Evolutionary conservation across 192 early-diverging fungal genomes (phyloP).

Genomic region (Coemansia umbellata): DNA sequence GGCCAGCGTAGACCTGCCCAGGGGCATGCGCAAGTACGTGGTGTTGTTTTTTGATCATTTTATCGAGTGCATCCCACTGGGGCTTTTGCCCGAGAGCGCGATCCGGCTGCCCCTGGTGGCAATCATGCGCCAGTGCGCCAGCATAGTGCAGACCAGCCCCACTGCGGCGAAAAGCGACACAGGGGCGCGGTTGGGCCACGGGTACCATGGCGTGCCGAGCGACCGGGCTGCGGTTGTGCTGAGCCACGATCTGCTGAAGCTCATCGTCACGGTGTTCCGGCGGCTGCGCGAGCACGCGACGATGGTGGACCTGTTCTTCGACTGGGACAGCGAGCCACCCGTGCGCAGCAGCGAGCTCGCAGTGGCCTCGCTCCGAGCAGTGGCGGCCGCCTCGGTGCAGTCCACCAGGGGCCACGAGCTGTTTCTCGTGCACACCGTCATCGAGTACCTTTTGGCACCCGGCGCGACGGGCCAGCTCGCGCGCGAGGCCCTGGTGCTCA

Average conservation of each 20-base stretch:
- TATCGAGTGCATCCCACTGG: slow-evolving; percentile 27
- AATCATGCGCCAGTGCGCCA: slow-evolving; percentile 36
- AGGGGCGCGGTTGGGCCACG: slow-evolving; percentile 16
- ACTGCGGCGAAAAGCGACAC: slow-evolving; percentile 14
- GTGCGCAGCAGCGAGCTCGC: slow-evolving; percentile 11
- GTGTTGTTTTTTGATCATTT: slow-evolving; percentile 41
- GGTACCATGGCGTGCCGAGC: slow-evolving; percentile 24
- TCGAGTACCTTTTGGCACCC: slow-evolving; percentile 46
- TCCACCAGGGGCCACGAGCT: slow-evolving; percentile 37
- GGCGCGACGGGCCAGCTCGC: slow-evolving; percentile 36
- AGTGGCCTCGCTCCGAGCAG: slow-evolving; percentile 18
- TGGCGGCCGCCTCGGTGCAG: slow-evolving; percentile 7
- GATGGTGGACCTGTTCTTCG: slow-evolving; percentile 45
- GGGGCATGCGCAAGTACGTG: slow-evolving; percentile 37
- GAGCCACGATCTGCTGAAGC: slow-evolving; percentile 30
- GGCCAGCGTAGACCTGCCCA: slow-evolving; percentile 39
- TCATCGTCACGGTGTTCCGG: slow-evolving; percentile 31
- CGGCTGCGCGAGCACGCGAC: slow-evolving; percentile 36
- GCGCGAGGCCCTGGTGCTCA: slow-evolving; percentile 43
- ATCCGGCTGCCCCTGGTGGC: slow-evolving; percentile 45
- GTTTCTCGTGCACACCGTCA: slow-evolving; percentile 35
- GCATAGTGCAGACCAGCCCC: slow-evolving; percentile 28
- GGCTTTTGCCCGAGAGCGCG: slow-evolving; percentile 41
- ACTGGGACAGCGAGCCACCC: slow-evolving; percentile 17
- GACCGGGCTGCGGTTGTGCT: slow-evolving; percentile 18